Percentiles rank a stretch among this genome's conserved stretches.
These are phyloP conservation scores for Daucus carota DNA, from an alignment of 129 eudicot genomes.

Conservation along the genomic window DH1_v3.0 NC_030381.2:33541001-33541500, in stretches of 20 bases:
- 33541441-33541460: neutral
- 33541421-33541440: neutral
- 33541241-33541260: neutral
- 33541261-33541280: neutral
- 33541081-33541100: conserved; percentile 9
- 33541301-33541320: neutral
- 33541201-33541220: conserved; percentile 13
- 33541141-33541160: conserved; percentile 17
- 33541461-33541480: neutral
- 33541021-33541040: conserved; percentile 38
- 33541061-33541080: conserved; percentile 17
- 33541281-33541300: neutral
- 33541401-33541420: neutral
- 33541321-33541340: neutral
- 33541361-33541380: neutral
- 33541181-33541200: neutral
- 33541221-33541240: conserved; percentile 9
- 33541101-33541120: conserved; percentile 12
- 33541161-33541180: conserved; percentile 35
- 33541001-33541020: conserved; percentile 31
- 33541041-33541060: conserved; percentile 9
- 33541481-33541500: neutral
- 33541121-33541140: conserved; percentile 31
- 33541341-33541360: neutral
- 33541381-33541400: neutral